Conservation (phyloP, 192 early-diverging fungal species). For the Coemansia sp. region DNA sequence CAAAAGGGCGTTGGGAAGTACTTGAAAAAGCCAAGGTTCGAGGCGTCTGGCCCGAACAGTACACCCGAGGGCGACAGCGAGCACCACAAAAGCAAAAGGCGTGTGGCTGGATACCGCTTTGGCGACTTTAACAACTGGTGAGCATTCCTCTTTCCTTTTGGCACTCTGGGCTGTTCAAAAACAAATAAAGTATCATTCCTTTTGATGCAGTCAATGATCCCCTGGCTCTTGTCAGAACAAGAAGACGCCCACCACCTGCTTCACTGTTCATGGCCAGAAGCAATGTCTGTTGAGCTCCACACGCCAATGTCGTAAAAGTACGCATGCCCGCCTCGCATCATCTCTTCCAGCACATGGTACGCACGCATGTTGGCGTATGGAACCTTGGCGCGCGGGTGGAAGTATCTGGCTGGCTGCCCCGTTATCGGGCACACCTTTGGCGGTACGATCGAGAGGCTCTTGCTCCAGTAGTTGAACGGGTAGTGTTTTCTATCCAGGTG, state of each 20-base stretch:
- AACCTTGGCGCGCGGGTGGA: conserved; percentile 44
- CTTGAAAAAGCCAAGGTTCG: conserved; percentile 27
- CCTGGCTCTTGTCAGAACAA: too few species aligned
- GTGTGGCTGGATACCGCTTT: conserved; percentile 30
- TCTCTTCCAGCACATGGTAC: conserved; percentile 42
- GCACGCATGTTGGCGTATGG: conserved; percentile 46
- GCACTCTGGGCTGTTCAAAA: too few species aligned
- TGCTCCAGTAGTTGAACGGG: conserved; percentile 37
- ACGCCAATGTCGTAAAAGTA: conserved; percentile 35
- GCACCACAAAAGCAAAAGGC: conserved; percentile 5
- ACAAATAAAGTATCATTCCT: too few species aligned
- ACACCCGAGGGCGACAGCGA: background rate
- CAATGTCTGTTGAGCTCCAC: conserved; percentile 37
- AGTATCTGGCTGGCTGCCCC: conserved; percentile 41
- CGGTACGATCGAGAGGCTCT: conserved; percentile 8
- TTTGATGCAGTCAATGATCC: too few species aligned
- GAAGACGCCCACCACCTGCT: background rate
- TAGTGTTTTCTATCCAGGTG: conserved; percentile 27
- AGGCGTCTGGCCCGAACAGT: background rate
- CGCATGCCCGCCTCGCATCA: conserved; percentile 41
- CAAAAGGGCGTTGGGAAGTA: conserved; percentile 29
- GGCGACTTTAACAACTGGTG: conserved; percentile 47
- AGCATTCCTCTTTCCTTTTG: background rate
- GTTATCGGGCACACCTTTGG: conserved; percentile 43
- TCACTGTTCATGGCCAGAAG: background rate